Percentiles rank a stretch among this genome's conserved stretches.
phyloP scores from a whole-genome alignment of 2,329 filamentous ascomycete genomes.

The Neofusicoccum umdonicola region DNA sequence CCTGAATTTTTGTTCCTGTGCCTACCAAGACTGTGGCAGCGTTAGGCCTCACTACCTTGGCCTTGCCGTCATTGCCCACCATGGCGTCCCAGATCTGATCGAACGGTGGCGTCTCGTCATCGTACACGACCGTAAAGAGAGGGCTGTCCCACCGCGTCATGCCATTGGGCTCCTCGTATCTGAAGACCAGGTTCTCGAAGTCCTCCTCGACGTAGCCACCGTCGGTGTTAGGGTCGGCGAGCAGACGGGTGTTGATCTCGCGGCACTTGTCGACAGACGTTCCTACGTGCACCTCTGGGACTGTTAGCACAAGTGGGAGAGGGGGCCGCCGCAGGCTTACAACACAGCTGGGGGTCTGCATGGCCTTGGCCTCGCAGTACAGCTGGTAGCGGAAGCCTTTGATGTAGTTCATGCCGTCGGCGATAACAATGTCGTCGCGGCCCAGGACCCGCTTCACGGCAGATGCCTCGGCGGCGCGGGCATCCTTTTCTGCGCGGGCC shows the following conservation, averaged over 20 bases:
- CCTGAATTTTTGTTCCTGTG: not conserved
- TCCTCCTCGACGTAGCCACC: conserved; percentile 57
- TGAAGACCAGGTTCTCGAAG: conserved; percentile 76
- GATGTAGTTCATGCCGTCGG: conserved; percentile 83
- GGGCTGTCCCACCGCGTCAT: conserved; percentile 85
- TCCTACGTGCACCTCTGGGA: conserved; percentile 55
- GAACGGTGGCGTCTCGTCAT: conserved; percentile 67
- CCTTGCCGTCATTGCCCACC: conserved; percentile 58
- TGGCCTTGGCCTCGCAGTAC: conserved; percentile 78
- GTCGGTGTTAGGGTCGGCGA: conserved; percentile 42
- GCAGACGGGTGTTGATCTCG: conserved; percentile 59
- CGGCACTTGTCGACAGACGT: conserved; percentile 56
- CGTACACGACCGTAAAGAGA: conserved; percentile 74
- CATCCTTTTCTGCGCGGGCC: conserved; percentile 78
- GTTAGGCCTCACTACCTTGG: conserved; percentile 69
- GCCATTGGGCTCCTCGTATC: conserved; percentile 82
- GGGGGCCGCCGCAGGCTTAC: conserved; percentile 42
- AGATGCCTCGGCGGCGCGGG: conserved; percentile 70
- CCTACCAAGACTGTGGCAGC: conserved; percentile 65
- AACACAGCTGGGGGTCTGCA: conserved; percentile 72
- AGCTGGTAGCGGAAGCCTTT: conserved; percentile 87
- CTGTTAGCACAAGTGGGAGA: conserved; percentile 27
- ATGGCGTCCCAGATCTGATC: conserved; percentile 74
- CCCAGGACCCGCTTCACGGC: conserved; percentile 75
- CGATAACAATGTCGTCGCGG: conserved; percentile 71